Base-by-base conservation (phyloP, 768 basidiomycete genomes). In the Crepidotus variabilis region DNA sequence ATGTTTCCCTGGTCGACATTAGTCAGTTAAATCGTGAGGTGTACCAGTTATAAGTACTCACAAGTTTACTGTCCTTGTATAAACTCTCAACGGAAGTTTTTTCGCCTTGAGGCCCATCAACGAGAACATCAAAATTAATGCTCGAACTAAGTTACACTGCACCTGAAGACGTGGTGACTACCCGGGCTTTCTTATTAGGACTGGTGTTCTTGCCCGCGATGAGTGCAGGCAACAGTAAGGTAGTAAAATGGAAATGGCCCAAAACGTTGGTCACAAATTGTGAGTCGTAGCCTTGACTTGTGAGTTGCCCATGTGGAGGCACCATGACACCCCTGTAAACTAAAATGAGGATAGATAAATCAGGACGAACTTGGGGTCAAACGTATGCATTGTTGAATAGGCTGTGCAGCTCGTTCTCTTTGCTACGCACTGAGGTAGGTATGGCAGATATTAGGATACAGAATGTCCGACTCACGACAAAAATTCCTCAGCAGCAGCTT, bases 231-330 rank as follows among this genome's bases (percentile, higher is more conserved):
- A 80, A 55, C 5, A 83, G 67, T 1, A 77, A 65, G 51, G 72
- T 71, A 7, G 84, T 87, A 55, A 89, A 75, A 61, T 81, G 77
- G 63, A 78, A 84, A 63, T 83, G 87, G 2, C 87, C 85, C 83
- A 43, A 20, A 11, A 43, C 39, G 39, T 43, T 43, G 14, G 39
- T 43, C 13, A 3, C 39, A 48, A 84, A 80, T 60, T 81, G 78
- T 8, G 79, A 67, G 61, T 86, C 84, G 60, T 83, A 83, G 16
- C 82, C 82, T 47, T 84, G 72, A 2, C 63, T 64, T 1, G 83
- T 82, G 8, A 81, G 36, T 32, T 66, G 48, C 0, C 76, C 75
- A 1, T 75, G 62, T 0, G 82, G 77, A 35, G 77, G 67, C 5
- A 63, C 52, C 77, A 81, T 78, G 11, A 67, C 57, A 7, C 66